Conservation (phyloP, 495 filamentous ascomycete genomes). For the Monascus purpureus region DNA sequence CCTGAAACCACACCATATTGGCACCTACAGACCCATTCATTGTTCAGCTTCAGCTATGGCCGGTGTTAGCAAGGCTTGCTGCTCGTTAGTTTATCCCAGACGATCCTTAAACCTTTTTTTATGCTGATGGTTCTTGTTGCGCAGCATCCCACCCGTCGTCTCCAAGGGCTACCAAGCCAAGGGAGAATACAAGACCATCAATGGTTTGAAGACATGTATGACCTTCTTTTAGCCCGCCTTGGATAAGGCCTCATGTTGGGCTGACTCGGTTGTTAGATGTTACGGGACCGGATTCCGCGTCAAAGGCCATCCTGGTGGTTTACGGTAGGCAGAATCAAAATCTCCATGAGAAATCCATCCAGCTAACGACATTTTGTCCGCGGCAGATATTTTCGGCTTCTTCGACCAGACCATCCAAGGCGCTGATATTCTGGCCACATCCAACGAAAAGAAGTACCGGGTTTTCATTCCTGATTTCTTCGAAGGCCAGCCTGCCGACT, state of each 20-base stretch:
- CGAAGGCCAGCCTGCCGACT: constrained; percentile 15
- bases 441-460: constrained; percentile 17
- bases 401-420: constrained; percentile 24
- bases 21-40: constrained; percentile 6
- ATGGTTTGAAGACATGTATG: constrained; percentile 49
- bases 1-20: constrained; percentile 3
- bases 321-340: constrained; percentile 32
- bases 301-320: constrained; percentile 38
- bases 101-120: not conserved
- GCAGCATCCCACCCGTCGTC: constrained; percentile 38
- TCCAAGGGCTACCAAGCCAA: constrained; percentile 44
- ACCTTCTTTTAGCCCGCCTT: no score
- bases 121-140: not conserved
- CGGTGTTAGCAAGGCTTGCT: constrained; percentile 34
- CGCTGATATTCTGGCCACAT: constrained; percentile 25
- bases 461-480: constrained; percentile 37
- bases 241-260: no score
- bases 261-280: no score
- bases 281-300: constrained; percentile 35
- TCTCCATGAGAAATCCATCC: no score
- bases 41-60: constrained; percentile 23
- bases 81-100: constrained; percentile 20
- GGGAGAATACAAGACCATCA: constrained; percentile 45
- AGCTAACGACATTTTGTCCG: no score
- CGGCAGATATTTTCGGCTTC: constrained; percentile 25